Evolutionary conservation across 176 grass and related monocot species (phyloP).

Genomic region (Otatea glauca): DNA sequence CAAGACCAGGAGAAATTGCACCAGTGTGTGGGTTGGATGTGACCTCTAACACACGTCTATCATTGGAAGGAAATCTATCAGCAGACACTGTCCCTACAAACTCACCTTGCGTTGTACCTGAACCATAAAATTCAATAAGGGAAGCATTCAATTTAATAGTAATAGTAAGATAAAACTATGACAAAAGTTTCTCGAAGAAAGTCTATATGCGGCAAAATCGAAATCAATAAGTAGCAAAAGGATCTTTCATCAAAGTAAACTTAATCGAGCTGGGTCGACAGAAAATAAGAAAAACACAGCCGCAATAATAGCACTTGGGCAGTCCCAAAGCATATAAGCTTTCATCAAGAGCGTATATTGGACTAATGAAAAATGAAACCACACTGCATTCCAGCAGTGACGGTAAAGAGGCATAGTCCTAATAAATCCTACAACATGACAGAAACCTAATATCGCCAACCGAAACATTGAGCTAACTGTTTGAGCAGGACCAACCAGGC

Average conservation of each 20-base stretch:
- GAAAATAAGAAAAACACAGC: conserved; percentile 2
- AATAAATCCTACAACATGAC: background rate
- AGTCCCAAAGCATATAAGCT: background rate
- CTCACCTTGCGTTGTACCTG: conserved; percentile 41
- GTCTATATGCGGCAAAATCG: background rate
- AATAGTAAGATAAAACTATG: conserved; percentile 1
- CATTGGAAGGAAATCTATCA: conserved; percentile 30
- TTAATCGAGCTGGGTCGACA: background rate
- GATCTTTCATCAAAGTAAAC: background rate
- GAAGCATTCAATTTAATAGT: background rate
- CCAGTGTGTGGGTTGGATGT: conserved; percentile 28
- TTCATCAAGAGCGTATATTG: background rate
- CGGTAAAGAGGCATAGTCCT: background rate
- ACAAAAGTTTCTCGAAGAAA: background rate
- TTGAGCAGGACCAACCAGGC: background rate
- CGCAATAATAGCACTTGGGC: background rate
- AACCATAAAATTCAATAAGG: conserved; percentile 13
- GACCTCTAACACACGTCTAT: conserved; percentile 28
- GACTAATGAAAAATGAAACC: background rate
- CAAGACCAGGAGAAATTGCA: conserved; percentile 36
- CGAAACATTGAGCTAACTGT: background rate
- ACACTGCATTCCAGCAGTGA: background rate
- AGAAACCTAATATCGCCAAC: background rate
- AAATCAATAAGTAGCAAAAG: background rate
- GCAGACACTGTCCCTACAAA: conserved; percentile 35